phyloP scores from a whole-genome alignment of 2,329 filamentous ascomycete species.

The Botrytis medusae region DNA sequence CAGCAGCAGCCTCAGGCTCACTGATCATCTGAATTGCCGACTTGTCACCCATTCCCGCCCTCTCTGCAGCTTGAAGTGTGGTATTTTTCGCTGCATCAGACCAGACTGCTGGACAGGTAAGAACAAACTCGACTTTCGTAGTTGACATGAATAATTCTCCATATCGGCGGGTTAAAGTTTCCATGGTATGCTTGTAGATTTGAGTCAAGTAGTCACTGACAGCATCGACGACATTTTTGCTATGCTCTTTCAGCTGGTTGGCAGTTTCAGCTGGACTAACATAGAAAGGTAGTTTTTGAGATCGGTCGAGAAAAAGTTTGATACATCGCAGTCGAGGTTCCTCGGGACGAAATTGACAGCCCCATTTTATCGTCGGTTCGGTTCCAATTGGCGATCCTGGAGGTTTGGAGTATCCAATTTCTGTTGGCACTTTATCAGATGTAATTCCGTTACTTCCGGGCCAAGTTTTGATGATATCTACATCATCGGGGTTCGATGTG shows the following conservation, averaged over 20 bases:
- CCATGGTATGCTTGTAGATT: constrained; percentile 75
- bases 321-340: constrained; percentile 76
- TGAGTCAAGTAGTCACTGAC: constrained; percentile 78
- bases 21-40: constrained; percentile 76
- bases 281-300: constrained; percentile 78
- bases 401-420: constrained; percentile 60
- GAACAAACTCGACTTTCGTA: constrained; percentile 74
- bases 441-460: constrained; percentile 81
- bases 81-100: constrained; percentile 83
- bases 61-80: constrained; percentile 73
- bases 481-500: constrained; percentile 72
- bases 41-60: constrained; percentile 72
- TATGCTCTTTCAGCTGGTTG: constrained; percentile 69
- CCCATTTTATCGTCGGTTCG: constrained; percentile 65
- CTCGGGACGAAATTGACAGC: constrained; percentile 78
- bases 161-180: constrained; percentile 71
- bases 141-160: constrained; percentile 76
- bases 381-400: constrained; percentile 43
- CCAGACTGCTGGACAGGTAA: constrained; percentile 83
- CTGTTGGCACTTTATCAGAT: constrained; percentile 83
- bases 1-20: constrained; percentile 76
- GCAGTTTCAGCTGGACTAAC: constrained; percentile 76
- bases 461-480: constrained; percentile 84
- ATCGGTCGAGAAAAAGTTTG: constrained; percentile 79
- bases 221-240: constrained; percentile 76